Evolutionary conservation across 306 rosid species (phyloP).

Genomic region (Astragalus membranaceus): DNA sequence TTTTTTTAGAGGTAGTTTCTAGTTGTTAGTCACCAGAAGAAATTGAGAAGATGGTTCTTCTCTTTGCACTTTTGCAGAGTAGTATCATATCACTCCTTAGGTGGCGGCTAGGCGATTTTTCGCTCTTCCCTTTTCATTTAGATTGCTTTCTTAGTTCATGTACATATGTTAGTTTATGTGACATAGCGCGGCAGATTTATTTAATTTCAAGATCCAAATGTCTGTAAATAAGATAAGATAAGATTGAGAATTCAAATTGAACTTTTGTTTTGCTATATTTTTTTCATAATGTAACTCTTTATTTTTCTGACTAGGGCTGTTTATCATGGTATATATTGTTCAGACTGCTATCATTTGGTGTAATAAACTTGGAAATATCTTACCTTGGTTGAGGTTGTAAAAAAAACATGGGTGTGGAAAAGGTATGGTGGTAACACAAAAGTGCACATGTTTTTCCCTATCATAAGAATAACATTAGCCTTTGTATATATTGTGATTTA

Average conservation of each 20-base stretch:
- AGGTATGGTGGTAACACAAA: no score
- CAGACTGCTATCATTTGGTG: neutral
- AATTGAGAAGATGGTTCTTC: constrained; percentile 14
- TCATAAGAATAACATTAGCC: no score
- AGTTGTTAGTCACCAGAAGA: neutral
- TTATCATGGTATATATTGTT: neutral
- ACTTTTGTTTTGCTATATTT: constrained; percentile 2
- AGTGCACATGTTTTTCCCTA: no score
- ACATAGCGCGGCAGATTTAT: constrained; percentile 6
- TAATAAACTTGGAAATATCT: neutral
- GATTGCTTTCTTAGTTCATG: constrained; percentile 24
- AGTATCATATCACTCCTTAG: constrained; percentile 12
- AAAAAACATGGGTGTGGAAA: no score
- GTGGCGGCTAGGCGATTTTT: constrained; percentile 16
- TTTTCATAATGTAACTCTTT: neutral
- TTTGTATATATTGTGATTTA: no score
- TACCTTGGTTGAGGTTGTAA: neutral
- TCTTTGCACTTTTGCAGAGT: constrained; percentile 10
- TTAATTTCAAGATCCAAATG: constrained; percentile 13
- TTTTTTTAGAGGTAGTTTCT: constrained; percentile 3
- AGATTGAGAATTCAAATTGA: constrained; percentile 20
- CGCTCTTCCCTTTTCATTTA: constrained; percentile 10
- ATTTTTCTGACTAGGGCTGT: neutral
- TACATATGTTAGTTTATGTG: constrained; percentile 19
- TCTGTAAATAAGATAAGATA: constrained; percentile 33